phyloP scores from a whole-genome alignment of 106 monocot genomes.

The Acorus gramineus region DNA sequence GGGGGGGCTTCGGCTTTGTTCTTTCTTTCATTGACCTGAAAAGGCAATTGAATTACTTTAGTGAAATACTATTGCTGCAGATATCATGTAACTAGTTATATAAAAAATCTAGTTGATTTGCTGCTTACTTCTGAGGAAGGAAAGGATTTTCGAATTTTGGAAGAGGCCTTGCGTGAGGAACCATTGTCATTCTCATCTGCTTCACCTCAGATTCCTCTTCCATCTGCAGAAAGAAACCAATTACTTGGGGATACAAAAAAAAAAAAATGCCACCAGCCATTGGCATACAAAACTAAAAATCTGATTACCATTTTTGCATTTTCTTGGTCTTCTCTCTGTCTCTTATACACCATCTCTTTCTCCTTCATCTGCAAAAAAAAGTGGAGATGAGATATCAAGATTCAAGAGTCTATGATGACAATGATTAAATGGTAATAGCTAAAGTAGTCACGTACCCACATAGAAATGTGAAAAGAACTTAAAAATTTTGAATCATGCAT shows the following conservation, averaged over 20 bases:
- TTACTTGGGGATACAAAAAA: neutral
- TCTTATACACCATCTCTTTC: slow-evolving; percentile 64
- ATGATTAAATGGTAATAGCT: neutral
- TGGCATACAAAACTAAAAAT: neutral
- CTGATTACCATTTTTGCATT: slow-evolving; percentile 44
- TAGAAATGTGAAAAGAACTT: too few species aligned
- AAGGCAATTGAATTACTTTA: neutral
- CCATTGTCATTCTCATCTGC: slow-evolving; percentile 84
- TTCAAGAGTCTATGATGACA: neutral
- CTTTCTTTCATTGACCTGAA: neutral
- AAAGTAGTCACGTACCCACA: too few species aligned
- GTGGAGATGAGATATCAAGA: neutral
- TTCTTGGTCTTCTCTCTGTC: slow-evolving; percentile 81
- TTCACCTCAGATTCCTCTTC: slow-evolving; percentile 88
- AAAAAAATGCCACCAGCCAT: neutral
- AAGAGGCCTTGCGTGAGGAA: slow-evolving; percentile 73
- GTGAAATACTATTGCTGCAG: neutral
- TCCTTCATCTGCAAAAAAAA: slow-evolving; percentile 49
- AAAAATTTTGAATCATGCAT: too few species aligned
- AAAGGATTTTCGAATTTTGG: slow-evolving; percentile 80
- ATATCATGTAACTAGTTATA: neutral
- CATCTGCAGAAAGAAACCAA: slow-evolving; percentile 25
- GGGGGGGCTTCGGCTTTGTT: too few species aligned
- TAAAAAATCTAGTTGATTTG: too few species aligned
- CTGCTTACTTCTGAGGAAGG: slow-evolving; percentile 67